phyloP scores from a whole-genome alignment of 129 eudicot genomes.

The Saposhnikovia divaricata region DNA sequence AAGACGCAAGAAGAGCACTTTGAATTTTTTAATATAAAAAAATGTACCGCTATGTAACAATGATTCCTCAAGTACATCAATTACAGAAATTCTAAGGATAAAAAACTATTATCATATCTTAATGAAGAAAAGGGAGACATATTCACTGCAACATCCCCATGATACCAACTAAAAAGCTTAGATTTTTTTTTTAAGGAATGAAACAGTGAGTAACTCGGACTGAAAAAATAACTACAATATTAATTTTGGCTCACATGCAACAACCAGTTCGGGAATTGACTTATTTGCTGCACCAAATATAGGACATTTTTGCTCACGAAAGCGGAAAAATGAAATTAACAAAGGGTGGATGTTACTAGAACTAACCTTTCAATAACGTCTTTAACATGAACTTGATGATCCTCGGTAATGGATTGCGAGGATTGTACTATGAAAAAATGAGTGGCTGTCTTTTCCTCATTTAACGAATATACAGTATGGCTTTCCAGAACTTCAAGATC shows the following conservation, averaged over 20 bases:
- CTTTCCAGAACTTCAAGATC: slow-evolving; percentile 44
- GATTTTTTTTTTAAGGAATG: background rate
- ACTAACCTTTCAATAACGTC: slow-evolving; percentile 53
- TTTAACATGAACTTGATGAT: slow-evolving; percentile 36
- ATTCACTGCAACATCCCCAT: background rate
- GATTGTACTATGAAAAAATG: slow-evolving; percentile 47
- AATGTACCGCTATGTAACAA: background rate
- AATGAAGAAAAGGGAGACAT: background rate
- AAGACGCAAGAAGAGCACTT: too few species aligned
- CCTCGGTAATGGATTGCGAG: slow-evolving; percentile 25
- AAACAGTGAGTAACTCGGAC: background rate
- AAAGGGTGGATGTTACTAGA: background rate
- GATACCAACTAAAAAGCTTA: background rate
- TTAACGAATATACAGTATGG: slow-evolving; percentile 44
- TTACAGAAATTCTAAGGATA: background rate
- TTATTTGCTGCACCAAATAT: background rate
- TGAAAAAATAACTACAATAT: background rate
- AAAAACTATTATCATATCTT: background rate
- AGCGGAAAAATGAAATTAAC: background rate
- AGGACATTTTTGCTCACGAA: background rate
- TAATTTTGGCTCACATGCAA: background rate
- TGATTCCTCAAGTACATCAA: background rate
- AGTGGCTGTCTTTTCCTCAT: slow-evolving; percentile 54
- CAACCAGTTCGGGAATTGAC: background rate
- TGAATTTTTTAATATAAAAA: background rate